phyloP scores from a whole-genome alignment of 805 yeast species.

The Wickerhamiella sergipiensis region DNA sequence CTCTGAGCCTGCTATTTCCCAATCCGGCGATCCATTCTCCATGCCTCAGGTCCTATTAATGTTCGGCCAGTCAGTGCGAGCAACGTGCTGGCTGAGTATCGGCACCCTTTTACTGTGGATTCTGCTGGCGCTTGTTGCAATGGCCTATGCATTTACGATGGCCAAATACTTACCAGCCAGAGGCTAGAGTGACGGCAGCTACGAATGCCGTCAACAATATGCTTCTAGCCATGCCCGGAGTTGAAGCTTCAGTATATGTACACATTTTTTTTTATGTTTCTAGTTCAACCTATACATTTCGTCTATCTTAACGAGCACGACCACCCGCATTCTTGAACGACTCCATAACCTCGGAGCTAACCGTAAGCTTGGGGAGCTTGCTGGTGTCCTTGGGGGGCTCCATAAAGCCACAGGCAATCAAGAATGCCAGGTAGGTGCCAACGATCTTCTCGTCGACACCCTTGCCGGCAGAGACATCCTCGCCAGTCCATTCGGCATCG shows the following conservation, averaged over 20 bases:
- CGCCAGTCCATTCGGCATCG: constrained; percentile 52
- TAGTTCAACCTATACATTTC: background rate
- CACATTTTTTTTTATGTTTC: background rate
- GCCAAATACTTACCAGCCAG: background rate
- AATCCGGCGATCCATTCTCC: background rate
- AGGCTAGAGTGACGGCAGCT: too few relatives aligned
- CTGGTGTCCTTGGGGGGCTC: constrained; percentile 42
- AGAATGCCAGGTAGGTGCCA: constrained; percentile 68
- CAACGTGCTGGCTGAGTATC: constrained; percentile 1
- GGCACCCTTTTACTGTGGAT: constrained; percentile 7
- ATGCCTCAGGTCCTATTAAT: background rate
- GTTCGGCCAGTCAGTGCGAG: background rate
- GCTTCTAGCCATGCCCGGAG: too few relatives aligned
- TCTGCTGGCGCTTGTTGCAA: background rate
- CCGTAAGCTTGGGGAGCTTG: constrained; percentile 24
- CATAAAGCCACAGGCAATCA: constrained; percentile 68
- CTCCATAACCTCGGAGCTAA: constrained; percentile 30
- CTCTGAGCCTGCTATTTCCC: background rate
- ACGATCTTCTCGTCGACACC: constrained; percentile 60
- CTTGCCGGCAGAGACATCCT: constrained; percentile 51
- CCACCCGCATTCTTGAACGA: constrained; percentile 28
- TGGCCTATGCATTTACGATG: background rate
- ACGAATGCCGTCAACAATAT: too few relatives aligned
- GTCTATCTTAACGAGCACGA: constrained; percentile 15
- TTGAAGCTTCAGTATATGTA: background rate